A percentile compares a stretch with the other conserved stretches of the same genome.
These are phyloP conservation scores for Quercus bicolor DNA, from an alignment of 306 rosid species.

Conservation along the genomic window DNA sequence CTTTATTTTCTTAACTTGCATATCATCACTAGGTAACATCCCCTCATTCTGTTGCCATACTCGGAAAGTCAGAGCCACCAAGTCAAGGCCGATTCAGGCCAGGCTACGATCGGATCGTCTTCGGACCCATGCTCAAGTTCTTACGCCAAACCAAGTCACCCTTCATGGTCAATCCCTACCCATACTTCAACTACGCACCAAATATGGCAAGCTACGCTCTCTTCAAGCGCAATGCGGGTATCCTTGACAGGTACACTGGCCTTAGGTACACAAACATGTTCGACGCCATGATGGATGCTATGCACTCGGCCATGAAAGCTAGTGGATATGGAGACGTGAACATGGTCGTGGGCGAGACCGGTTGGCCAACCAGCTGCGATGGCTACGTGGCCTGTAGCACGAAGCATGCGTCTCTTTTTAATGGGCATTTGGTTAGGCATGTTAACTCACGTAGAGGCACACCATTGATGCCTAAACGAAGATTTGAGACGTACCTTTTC, in stretches of 20 bases:
- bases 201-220: constrained; percentile 46
- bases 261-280: constrained; percentile 68
- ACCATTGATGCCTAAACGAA: constrained; percentile 82
- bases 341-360: constrained; percentile 69
- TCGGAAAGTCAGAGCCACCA: constrained; percentile 57
- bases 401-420: constrained; percentile 51
- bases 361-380: constrained; percentile 88
- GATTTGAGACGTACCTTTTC: constrained; percentile 64
- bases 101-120: constrained; percentile 38
- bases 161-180: constrained; percentile 87
- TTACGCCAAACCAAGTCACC: constrained; percentile 55
- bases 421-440: constrained; percentile 46
- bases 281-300: constrained; percentile 67
- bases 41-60: constrained; percentile 70
- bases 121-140: constrained; percentile 60
- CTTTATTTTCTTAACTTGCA: too few relatives aligned
- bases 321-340: constrained; percentile 55
- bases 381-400: constrained; percentile 63
- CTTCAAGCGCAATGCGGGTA: constrained; percentile 57
- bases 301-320: constrained; percentile 60
- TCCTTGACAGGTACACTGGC: constrained; percentile 46
- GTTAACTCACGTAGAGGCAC: constrained; percentile 60
- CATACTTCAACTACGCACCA: constrained; percentile 72
- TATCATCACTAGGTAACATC: constrained; percentile 53
- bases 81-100: constrained; percentile 66